Base-by-base conservation (phyloP, 1,139 yeast genomes). In the Debaryomyces robertsiae region DNA sequence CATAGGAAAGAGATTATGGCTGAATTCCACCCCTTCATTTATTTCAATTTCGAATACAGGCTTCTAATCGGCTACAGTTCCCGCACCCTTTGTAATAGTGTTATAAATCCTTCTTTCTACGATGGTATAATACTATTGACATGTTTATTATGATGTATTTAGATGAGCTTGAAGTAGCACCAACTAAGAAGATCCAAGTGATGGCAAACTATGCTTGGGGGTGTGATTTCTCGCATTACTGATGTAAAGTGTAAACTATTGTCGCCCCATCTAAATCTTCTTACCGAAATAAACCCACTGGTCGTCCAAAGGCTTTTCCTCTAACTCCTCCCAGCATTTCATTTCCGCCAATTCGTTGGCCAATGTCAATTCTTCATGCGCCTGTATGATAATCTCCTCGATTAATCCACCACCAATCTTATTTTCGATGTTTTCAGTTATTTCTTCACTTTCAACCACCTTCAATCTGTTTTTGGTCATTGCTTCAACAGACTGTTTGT, bases 331-430 rank as follows among this genome's bases (percentile, higher is more conserved):
- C 87, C 87, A 82, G 32, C 62, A 63, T 63, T 84, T 82, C 75
- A 84, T 77, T 46, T 73, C 79, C 30, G 84, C 82, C 71, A 89
- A 69, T 60, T 82, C 78, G 54, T 79, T 69, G 40, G 88, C 84
- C 60, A 89, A 74, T 39, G 71, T 76, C 53, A 80, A 77, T 66
- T 89, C 96, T 46, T 87, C 95, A 52, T 83, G 79, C 11, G 96
- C 96, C 67, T 88, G 95, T 46, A 86, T 73, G 44, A 88, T 63
- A 42, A 88, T 67, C 69, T 88, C 96, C 67, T 88, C 96, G 50
- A 88, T 83, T 52, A 88, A 77, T 2, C 96, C 96, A 50, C 84
- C 80, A 14, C 95, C 95, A 49, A 88, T 84, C 60, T 81, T 69
- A 48, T 70, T 67, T 67, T 88, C 96, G 54, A 88, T 85, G 52